These are phyloP conservation scores for Starmerella gropengiesseri DNA, from an alignment of 805 yeast species.

Conservation along the genomic window DNA sequence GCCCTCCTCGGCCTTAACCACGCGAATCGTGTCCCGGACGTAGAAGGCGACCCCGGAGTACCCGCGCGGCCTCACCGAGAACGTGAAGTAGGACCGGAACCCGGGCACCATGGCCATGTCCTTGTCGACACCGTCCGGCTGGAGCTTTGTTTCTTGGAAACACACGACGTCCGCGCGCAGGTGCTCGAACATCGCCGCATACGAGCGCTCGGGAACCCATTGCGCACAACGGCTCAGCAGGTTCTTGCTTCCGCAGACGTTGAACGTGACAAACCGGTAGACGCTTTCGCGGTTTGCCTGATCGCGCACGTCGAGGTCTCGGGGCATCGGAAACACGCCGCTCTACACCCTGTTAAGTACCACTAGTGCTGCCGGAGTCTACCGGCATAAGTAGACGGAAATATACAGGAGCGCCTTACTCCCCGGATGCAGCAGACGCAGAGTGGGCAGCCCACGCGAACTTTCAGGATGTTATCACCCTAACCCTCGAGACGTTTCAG, in stretches of 20 bases:
- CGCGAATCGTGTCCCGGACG: constrained; percentile 42
- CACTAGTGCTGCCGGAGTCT: no score
- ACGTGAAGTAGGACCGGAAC: constrained; percentile 54
- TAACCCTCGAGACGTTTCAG: no score
- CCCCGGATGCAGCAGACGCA: no score
- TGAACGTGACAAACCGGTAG: constrained; percentile 17
- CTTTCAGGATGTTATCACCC: no score
- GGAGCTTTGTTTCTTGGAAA: constrained; percentile 74
- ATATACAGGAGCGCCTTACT: no score
- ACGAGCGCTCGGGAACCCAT: constrained; percentile 48
- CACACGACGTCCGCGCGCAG: constrained; percentile 68
- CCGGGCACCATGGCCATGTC: constrained; percentile 43
- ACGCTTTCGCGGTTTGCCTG: no score
- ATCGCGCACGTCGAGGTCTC: no score
- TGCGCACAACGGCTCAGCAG: constrained; percentile 76
- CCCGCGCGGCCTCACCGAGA: constrained; percentile 63
- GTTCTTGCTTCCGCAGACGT: constrained; percentile 48
- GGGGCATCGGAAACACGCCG: no score
- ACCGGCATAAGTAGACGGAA: no score
- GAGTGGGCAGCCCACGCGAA: no score
- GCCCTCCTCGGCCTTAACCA: constrained; percentile 80
- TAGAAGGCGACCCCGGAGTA: constrained; percentile 89
- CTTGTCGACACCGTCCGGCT: constrained; percentile 38
- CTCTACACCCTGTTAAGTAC: no score
- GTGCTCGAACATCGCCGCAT: constrained; percentile 28